Percentiles rank a stretch among this genome's conserved stretches.
Conservation (phyloP, 345 rosid species). For the Populus davidiana region DNA sequence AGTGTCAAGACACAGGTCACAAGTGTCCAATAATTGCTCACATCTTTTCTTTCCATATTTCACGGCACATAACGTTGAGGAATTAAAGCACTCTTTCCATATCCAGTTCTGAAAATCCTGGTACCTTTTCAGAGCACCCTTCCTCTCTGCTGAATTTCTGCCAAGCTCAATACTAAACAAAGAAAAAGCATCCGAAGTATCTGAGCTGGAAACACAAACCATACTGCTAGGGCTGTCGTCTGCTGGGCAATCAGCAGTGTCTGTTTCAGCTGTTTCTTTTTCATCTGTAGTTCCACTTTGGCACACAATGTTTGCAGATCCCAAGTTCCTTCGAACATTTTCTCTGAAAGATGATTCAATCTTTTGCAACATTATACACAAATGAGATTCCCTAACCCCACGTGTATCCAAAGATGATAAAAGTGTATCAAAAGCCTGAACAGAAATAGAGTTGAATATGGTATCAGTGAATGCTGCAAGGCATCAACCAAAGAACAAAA, state of each 20-base stretch:
- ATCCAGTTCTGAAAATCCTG: slow-evolving; percentile 79
- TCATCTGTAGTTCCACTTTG: slow-evolving; percentile 34
- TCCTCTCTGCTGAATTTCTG: slow-evolving; percentile 61
- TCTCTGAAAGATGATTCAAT: slow-evolving; percentile 75
- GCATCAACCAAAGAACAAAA: slow-evolving; percentile 1
- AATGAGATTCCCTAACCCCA: slow-evolving; percentile 92
- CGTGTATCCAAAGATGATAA: slow-evolving; percentile 77
- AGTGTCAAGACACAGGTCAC: slow-evolving; percentile 58
- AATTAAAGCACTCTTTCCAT: slow-evolving; percentile 61
- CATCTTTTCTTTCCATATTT: slow-evolving; percentile 60
- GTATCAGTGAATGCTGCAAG: neutral
- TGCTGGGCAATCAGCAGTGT: slow-evolving; percentile 37
- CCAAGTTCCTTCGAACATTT: slow-evolving; percentile 40
- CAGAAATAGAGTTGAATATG: slow-evolving; percentile 3
- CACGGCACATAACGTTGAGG: slow-evolving; percentile 45
- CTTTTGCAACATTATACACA: slow-evolving; percentile 84
- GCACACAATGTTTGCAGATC: slow-evolving; percentile 24
- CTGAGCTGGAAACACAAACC: slow-evolving; percentile 49
- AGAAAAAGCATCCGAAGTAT: slow-evolving; percentile 45
- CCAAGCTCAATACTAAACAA: slow-evolving; percentile 77
- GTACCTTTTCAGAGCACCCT: slow-evolving; percentile 61
- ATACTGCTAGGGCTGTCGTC: slow-evolving; percentile 62
- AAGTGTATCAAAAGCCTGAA: slow-evolving; percentile 85
- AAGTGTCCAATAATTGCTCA: slow-evolving; percentile 52
- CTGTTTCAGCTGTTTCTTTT: slow-evolving; percentile 42